Percentiles rank a stretch among this genome's conserved stretches.
Conservation (phyloP, 805 yeast species). For the Suhomyces vadensis region DNA sequence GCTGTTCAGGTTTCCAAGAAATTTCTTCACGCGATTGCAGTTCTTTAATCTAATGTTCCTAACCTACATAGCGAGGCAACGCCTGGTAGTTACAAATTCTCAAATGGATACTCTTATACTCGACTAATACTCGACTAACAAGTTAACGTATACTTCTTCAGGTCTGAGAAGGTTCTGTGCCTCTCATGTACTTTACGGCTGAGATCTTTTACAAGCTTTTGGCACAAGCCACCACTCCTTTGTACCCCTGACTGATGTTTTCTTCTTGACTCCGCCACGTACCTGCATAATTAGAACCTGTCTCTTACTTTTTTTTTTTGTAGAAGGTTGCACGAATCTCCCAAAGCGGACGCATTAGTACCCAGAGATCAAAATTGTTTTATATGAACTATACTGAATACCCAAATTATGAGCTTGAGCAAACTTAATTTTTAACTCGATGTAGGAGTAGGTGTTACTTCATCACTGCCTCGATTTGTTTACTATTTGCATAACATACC, state of each 20-base stretch:
- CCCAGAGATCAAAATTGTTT: constrained; percentile 6
- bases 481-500: constrained; percentile 2
- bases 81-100: background rate
- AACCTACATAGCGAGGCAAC: background rate
- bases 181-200: no score
- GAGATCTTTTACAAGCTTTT: background rate
- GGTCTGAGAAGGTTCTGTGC: no score
- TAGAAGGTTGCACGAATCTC: constrained; percentile 3
- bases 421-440: constrained; percentile 1
- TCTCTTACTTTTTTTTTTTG: background rate
- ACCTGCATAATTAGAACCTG: constrained; percentile 2
- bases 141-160: no score
- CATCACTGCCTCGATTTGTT: constrained; percentile 5
- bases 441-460: background rate
- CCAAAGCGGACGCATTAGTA: background rate
- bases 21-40: background rate
- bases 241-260: background rate
- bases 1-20: background rate
- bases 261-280: constrained; percentile 5
- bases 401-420: constrained; percentile 5
- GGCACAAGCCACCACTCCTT: constrained; percentile 1
- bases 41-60: background rate
- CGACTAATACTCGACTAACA: no score
- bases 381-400: background rate
- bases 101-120: background rate